Evolutionary conservation across 1,284 basidiomycete species (phyloP).

Genomic region (Heterobasidion irregulare): DNA sequence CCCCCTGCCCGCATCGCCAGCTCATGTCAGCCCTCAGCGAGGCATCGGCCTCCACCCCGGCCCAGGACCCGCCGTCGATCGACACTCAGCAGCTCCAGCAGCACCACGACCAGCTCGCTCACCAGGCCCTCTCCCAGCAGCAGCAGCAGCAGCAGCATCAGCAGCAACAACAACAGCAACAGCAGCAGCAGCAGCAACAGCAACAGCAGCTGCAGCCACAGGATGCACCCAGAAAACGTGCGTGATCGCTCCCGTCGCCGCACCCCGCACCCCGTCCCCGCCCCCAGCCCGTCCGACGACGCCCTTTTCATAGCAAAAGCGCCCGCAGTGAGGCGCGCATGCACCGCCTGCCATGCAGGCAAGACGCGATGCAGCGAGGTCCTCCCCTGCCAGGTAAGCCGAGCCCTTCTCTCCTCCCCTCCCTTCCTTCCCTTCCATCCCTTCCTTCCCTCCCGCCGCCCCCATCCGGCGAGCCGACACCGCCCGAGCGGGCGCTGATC

Average conservation of each 20-base stretch:
- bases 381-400: slow-evolving; percentile 65
- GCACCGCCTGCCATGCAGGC: slow-evolving; percentile 70
- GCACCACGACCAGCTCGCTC: slow-evolving; percentile 17
- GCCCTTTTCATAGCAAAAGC: slow-evolving; percentile 47
- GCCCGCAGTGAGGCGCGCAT: slow-evolving; percentile 68
- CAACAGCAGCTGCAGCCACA: too few relatives aligned
- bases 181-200: background rate
- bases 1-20: too few relatives aligned
- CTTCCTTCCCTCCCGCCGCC: background rate
- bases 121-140: slow-evolving; percentile 14
- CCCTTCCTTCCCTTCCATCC: too few relatives aligned
- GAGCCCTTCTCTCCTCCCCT: slow-evolving; percentile 4
- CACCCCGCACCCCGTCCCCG: slow-evolving; percentile 11
- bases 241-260: slow-evolving; percentile 5
- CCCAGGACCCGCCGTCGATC: slow-evolving; percentile 48
- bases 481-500: background rate
- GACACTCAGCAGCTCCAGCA: slow-evolving; percentile 48
- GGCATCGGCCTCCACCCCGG: slow-evolving; percentile 49
- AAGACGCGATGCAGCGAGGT: slow-evolving; percentile 75
- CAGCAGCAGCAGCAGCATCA: background rate
- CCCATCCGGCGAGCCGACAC: background rate
- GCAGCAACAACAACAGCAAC: background rate
- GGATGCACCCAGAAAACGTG: background rate
- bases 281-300: slow-evolving; percentile 1
- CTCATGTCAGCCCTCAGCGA: too few relatives aligned